Evolutionary conservation across 2,329 filamentous ascomycete genomes (phyloP).

Genomic region (Scytalidium lignicola): DNA sequence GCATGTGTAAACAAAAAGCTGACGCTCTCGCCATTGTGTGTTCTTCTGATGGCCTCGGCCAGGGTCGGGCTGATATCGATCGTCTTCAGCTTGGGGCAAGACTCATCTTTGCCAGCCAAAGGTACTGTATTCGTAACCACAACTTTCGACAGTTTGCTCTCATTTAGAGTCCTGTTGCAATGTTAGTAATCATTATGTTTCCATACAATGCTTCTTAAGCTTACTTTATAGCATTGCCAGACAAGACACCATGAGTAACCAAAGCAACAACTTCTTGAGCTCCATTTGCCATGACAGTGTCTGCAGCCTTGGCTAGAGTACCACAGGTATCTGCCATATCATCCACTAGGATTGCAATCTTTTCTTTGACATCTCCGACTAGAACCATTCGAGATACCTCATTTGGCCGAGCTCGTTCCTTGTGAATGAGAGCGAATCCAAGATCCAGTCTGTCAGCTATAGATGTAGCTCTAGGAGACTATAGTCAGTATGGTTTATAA

Average conservation of each 20-base stretch:
- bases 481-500: constrained; percentile 2
- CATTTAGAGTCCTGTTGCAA: constrained; percentile 45
- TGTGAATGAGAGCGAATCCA: constrained; percentile 92
- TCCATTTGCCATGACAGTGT: constrained; percentile 80
- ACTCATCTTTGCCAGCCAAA: constrained; percentile 71
- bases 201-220: constrained; percentile 33
- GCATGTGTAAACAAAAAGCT: constrained; percentile 66
- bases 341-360: constrained; percentile 92
- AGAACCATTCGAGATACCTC: constrained; percentile 92
- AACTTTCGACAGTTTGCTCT: constrained; percentile 67
- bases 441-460: constrained; percentile 90
- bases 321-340: constrained; percentile 98
- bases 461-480: constrained; percentile 62
- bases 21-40: constrained; percentile 63
- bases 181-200: background rate
- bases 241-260: constrained; percentile 89
- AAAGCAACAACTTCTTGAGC: constrained; percentile 88
- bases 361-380: constrained; percentile 88
- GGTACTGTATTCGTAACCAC: constrained; percentile 91
- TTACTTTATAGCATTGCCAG: constrained; percentile 74
- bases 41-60: constrained; percentile 65
- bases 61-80: constrained; percentile 88
- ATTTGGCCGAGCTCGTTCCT: constrained; percentile 86
- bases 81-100: constrained; percentile 76
- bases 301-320: constrained; percentile 81